A percentile compares a stretch with the other conserved stretches of the same genome.
Conservation (phyloP, 805 yeast genomes). For the Metschnikowia koreensis region DNA sequence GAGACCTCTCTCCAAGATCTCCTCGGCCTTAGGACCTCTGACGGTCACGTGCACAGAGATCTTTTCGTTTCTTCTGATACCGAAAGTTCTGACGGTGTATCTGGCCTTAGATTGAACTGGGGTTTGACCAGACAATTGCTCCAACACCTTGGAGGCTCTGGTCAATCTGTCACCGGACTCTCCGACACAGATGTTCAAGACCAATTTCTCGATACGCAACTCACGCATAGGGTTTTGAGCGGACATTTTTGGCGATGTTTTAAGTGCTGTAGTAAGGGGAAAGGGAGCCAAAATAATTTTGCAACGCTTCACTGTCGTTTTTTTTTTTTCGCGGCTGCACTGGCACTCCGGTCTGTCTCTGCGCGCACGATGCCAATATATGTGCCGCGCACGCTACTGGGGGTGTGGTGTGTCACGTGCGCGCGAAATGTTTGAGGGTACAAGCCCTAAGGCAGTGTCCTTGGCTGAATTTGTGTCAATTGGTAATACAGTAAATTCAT, state of each 20-base stretch:
- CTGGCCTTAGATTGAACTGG: conserved; percentile 99
- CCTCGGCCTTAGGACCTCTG: conserved; percentile 99
- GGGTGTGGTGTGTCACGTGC: conserved; percentile 7
- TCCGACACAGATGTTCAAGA: conserved; percentile 99
- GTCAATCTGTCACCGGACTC: conserved; percentile 99
- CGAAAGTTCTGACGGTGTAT: conserved; percentile 99
- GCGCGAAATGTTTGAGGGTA: conserved; percentile 9
- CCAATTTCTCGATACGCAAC: conserved; percentile 97
- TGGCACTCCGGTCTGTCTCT: no score
- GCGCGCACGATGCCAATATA: not conserved
- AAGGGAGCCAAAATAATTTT: not conserved
- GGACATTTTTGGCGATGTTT: conserved; percentile 19
- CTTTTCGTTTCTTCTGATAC: conserved; percentile 99
- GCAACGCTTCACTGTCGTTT: conserved; percentile 7
- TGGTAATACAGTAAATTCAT: no score
- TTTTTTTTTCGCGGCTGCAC: conserved; percentile 1
- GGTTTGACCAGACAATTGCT: conserved; percentile 99
- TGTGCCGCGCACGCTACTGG: conserved; percentile 2
- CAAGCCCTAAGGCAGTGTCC: conserved; percentile 17
- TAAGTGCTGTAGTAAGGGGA: conserved; percentile 3
- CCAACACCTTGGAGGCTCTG: conserved; percentile 99
- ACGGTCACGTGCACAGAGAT: conserved; percentile 98
- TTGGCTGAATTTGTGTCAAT: no score
- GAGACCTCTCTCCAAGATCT: conserved; percentile 98
- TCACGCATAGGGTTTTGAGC: conserved; percentile 97